phyloP scores from a whole-genome alignment of 164 flowering plant species.

The Magnolia kwangsiensis region DNA sequence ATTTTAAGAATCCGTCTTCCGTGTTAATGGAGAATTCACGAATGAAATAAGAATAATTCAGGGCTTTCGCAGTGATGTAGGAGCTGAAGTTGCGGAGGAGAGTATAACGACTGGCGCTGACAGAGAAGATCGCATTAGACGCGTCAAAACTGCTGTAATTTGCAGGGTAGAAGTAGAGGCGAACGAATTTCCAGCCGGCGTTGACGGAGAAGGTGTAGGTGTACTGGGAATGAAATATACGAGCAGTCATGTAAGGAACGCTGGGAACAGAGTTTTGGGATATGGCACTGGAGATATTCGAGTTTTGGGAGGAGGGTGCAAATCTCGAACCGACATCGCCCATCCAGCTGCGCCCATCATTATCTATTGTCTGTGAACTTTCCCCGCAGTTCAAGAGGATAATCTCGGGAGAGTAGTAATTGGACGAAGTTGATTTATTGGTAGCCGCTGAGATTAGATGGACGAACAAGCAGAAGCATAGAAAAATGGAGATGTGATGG shows the following conservation, averaged over 20 bases:
- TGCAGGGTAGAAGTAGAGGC: slow-evolving; percentile 57
- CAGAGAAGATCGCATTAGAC: slow-evolving; percentile 36
- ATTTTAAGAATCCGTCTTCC: slow-evolving; percentile 20
- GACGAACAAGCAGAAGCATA: not conserved
- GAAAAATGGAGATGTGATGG: too few species aligned
- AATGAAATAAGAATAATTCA: slow-evolving; percentile 47
- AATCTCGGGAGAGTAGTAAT: slow-evolving; percentile 5
- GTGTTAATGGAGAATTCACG: slow-evolving; percentile 35
- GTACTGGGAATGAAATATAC: slow-evolving; percentile 53
- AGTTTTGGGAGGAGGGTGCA: slow-evolving; percentile 22
- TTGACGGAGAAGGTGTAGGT: slow-evolving; percentile 73
- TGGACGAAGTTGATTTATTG: not conserved
- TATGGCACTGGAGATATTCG: slow-evolving; percentile 40
- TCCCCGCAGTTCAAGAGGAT: slow-evolving; percentile 12
- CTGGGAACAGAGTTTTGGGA: slow-evolving; percentile 57
- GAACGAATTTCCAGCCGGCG: slow-evolving; percentile 71
- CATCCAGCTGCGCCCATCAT: slow-evolving; percentile 40
- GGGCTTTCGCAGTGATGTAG: slow-evolving; percentile 43
- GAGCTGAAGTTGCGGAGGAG: slow-evolving; percentile 64
- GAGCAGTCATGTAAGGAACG: slow-evolving; percentile 77
- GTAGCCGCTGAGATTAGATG: slow-evolving; percentile 2
- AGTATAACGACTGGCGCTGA: slow-evolving; percentile 45
- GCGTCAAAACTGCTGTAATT: too few species aligned
- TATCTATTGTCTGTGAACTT: not conserved
- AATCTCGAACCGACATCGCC: slow-evolving; percentile 62